Conservation (phyloP, 257 asterid species). For the Fraxinus cuspidata region DNA sequence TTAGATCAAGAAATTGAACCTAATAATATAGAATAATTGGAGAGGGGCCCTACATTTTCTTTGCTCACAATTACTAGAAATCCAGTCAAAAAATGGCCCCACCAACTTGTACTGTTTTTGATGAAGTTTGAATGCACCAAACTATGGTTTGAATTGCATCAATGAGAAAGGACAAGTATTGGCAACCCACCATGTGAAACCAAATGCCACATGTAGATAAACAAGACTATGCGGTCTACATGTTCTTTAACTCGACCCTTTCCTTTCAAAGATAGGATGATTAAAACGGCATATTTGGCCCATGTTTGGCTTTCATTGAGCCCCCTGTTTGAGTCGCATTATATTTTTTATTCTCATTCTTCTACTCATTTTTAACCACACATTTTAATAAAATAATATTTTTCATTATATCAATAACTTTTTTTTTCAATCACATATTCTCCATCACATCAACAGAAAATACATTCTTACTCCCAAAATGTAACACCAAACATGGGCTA, state of each 20-base stretch:
- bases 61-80: background rate
- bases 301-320: too few relatives aligned
- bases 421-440: too few relatives aligned
- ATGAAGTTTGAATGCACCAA: conserved; percentile 5
- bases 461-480: too few relatives aligned
- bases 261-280: background rate
- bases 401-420: too few relatives aligned
- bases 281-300: too few relatives aligned
- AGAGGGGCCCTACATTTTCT: conserved; percentile 22
- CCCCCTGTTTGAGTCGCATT: too few relatives aligned
- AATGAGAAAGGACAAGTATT: background rate
- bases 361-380: too few relatives aligned
- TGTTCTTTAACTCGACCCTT: background rate
- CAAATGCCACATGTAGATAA: background rate
- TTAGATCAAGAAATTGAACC: conserved; percentile 14
- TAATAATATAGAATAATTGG: conserved; percentile 31
- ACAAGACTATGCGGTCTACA: background rate
- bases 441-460: too few relatives aligned
- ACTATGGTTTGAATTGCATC: background rate
- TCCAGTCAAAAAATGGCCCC: background rate
- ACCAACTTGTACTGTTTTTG: background rate
- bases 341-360: too few relatives aligned
- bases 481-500: too few relatives aligned
- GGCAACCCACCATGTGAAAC: background rate
- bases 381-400: too few relatives aligned